These are phyloP conservation scores for Chlorella ohadii DNA, from an alignment of 139 green algal genomes.

Conservation along the genomic window DNA sequence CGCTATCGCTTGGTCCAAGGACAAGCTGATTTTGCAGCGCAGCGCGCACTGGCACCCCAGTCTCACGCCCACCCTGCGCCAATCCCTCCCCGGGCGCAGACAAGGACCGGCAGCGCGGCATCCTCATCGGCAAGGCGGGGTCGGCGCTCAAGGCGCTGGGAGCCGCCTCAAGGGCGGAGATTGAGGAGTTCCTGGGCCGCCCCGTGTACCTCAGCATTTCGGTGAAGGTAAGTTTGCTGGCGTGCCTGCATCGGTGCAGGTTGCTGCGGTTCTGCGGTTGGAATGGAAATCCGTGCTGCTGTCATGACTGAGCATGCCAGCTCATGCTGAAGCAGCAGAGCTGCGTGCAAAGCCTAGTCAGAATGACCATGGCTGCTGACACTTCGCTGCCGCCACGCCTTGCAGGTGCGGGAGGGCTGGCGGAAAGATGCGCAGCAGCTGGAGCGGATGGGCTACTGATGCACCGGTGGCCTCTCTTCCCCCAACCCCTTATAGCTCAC, in stretches of 20 bases:
- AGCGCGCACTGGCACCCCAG: too few species aligned
- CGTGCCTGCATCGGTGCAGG: too few species aligned
- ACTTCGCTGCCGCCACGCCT: neutral
- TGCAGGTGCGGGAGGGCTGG: slow-evolving; percentile 55
- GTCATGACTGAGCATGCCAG: too few species aligned
- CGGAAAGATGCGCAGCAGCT: slow-evolving; percentile 39
- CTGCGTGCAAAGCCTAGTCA: too few species aligned
- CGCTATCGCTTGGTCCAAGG: too few species aligned
- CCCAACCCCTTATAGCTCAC: neutral
- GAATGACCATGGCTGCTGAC: too few species aligned
- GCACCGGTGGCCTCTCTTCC: neutral
- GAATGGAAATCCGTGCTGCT: too few species aligned
- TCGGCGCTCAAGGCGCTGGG: slow-evolving; percentile 71
- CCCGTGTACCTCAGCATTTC: slow-evolving; percentile 83
- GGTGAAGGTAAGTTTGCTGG: slow-evolving; percentile 71
- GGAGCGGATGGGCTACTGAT: slow-evolving; percentile 33
- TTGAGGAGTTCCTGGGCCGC: slow-evolving; percentile 85
- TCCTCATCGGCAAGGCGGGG: slow-evolving; percentile 83
- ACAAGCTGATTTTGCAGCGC: too few species aligned
- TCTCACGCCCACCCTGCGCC: neutral
- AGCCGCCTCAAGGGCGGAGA: slow-evolving; percentile 66
- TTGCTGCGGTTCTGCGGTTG: too few species aligned
- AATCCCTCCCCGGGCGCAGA: slow-evolving; percentile 62
- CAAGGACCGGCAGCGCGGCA: slow-evolving; percentile 74
- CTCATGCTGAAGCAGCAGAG: too few species aligned